Conservation (phyloP, 2,329 filamentous ascomycete species). For the Mariannaea elegans region DNA sequence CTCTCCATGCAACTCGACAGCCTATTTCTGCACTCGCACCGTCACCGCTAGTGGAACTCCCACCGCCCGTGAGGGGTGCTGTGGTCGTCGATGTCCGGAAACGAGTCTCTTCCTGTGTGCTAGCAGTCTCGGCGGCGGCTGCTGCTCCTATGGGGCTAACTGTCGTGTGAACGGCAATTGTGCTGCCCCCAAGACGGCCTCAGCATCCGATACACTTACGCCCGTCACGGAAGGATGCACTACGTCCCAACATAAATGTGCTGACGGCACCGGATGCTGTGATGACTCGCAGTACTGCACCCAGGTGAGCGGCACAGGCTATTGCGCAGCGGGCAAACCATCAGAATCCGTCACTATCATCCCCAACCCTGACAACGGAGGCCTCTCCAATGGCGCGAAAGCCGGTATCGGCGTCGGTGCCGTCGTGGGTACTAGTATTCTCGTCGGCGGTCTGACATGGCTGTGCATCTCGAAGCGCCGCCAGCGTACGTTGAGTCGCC, state of each 20-base stretch:
- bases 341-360: constrained; percentile 45
- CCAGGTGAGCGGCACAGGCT: constrained; percentile 45
- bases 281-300: constrained; percentile 54
- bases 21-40: constrained; percentile 47
- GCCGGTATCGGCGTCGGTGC: constrained; percentile 66
- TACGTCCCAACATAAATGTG: constrained; percentile 54
- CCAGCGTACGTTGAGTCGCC: constrained; percentile 29
- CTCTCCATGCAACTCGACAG: constrained; percentile 46
- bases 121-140: constrained; percentile 54
- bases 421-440: constrained; percentile 51
- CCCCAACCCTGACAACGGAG: constrained; percentile 35
- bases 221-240: constrained; percentile 55
- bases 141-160: constrained; percentile 56
- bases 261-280: constrained; percentile 61
- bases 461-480: constrained; percentile 55
- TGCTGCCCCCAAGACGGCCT: constrained; percentile 42
- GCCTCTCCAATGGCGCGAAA: constrained; percentile 60
- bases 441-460: constrained; percentile 57
- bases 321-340: constrained; percentile 50
- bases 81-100: constrained; percentile 50
- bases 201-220: constrained; percentile 42
- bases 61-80: constrained; percentile 46
- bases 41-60: constrained; percentile 40
- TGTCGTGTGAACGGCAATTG: constrained; percentile 52
- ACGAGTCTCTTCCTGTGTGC: constrained; percentile 57